phyloP scores from a whole-genome alignment of 2,329 filamentous ascomycete genomes.

The Neofusicoccum parvum region DNA sequence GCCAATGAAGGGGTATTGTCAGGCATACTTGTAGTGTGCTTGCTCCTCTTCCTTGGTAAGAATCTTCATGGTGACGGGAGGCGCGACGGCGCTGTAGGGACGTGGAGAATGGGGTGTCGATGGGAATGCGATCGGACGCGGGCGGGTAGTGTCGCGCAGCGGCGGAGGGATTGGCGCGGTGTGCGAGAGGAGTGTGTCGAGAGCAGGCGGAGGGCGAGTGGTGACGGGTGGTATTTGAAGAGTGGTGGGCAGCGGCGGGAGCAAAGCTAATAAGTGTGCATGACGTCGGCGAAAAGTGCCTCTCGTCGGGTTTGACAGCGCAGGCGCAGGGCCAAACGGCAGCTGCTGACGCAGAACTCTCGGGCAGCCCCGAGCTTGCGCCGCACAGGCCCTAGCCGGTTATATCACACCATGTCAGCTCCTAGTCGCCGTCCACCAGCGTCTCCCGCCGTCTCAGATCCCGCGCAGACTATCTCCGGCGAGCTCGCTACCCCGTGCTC shows the following conservation, averaged over 20 bases:
- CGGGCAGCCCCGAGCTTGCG: neutral
- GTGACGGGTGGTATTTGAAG: neutral
- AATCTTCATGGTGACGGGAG: slow-evolving; percentile 74
- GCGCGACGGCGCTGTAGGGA: neutral
- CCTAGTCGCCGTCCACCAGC: neutral
- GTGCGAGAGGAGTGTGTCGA: neutral
- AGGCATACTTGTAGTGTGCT: slow-evolving; percentile 71
- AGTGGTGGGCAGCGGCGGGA: neutral
- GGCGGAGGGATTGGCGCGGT: neutral
- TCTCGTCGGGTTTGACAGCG: neutral
- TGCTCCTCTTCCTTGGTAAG: slow-evolving; percentile 90
- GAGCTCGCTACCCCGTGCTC: neutral
- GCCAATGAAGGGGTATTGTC: slow-evolving; percentile 23
- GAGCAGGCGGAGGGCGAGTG: neutral
- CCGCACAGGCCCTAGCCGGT: neutral
- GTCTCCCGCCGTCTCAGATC: slow-evolving; percentile 15
- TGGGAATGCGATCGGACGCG: neutral
- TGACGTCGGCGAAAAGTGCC: slow-evolving; percentile 13
- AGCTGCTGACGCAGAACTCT: slow-evolving; percentile 4
- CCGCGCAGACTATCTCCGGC: slow-evolving; percentile 9
- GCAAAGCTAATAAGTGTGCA: neutral
- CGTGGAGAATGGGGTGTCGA: neutral
- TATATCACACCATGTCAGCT: slow-evolving; percentile 14
- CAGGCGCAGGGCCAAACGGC: neutral
- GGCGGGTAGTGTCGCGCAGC: neutral